Conservation (phyloP, 148 eudicot species). For the Selenicereus undatus region DNA sequence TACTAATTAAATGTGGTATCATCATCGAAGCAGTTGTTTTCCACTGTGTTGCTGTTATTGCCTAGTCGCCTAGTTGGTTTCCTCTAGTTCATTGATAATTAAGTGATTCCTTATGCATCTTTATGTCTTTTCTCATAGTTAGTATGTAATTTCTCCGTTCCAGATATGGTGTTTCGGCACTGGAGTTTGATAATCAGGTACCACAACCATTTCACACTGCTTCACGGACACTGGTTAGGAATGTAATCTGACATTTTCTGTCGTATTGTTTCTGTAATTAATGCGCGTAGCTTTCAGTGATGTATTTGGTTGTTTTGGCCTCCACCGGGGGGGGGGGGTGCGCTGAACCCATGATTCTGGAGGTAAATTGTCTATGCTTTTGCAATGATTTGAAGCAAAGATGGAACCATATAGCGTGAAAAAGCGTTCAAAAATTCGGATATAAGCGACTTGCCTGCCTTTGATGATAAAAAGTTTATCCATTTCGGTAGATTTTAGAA, state of each 20-base stretch:
- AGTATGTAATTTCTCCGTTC: background rate
- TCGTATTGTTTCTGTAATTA: background rate
- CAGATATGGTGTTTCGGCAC: constrained; percentile 65
- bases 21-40: background rate
- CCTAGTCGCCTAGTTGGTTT: background rate
- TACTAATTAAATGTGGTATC: background rate
- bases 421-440: background rate
- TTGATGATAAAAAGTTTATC: background rate
- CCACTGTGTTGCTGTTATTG: background rate
- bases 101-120: background rate
- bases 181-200: constrained; percentile 88
- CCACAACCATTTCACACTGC: background rate
- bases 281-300: background rate
- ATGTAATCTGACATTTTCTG: background rate
- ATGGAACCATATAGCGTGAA: background rate
- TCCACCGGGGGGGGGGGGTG: too few species aligned
- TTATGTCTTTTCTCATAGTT: background rate
- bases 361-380: background rate
- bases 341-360: background rate
- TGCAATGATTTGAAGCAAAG: background rate
- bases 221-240: background rate
- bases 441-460: background rate
- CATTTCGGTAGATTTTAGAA: too few species aligned
- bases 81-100: background rate
- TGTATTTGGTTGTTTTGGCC: background rate